Conservation (phyloP, 345 rosid species). For the Trapa incisa region DNA sequence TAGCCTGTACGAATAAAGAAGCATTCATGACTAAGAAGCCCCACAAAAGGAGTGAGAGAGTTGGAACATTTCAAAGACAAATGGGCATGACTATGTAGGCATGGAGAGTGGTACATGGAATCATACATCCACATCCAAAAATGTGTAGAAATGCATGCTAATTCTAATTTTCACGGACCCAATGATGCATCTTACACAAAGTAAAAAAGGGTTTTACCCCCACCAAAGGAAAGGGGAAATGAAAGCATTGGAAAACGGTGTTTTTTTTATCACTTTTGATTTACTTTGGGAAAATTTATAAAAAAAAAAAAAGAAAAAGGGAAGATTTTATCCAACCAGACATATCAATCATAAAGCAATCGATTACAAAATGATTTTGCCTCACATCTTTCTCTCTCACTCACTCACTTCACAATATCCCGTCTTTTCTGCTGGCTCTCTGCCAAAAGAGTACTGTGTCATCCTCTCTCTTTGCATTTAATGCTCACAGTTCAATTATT, state of each 20-base stretch:
- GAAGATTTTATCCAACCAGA: not conserved
- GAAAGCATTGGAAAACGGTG: not conserved
- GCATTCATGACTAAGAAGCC: too few relatives aligned
- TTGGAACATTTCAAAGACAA: too few relatives aligned
- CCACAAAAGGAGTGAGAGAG: not conserved
- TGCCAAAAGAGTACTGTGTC: constrained; percentile 3
- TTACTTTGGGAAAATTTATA: not conserved
- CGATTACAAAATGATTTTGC: constrained; percentile 39
- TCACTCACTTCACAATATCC: not conserved
- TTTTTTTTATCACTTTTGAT: too few relatives aligned
- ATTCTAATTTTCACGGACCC: too few relatives aligned
- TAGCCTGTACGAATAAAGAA: too few relatives aligned
- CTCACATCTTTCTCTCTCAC: constrained; percentile 5
- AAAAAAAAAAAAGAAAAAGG: too few relatives aligned
- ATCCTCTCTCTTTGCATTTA: constrained; percentile 1
- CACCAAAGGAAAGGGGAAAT: not conserved
- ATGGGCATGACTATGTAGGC: not conserved
- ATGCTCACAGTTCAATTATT: not conserved
- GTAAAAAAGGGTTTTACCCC: not conserved
- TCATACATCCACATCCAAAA: not conserved
- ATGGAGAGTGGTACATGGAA: not conserved
- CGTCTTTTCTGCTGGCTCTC: constrained; percentile 9
- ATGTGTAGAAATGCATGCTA: too few relatives aligned
- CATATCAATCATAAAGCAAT: constrained; percentile 37
- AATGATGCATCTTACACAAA: not conserved